Evolutionary conservation across 2,329 filamentous ascomycete genomes (phyloP).

Genomic region (Trichoderma asperellum): DNA sequence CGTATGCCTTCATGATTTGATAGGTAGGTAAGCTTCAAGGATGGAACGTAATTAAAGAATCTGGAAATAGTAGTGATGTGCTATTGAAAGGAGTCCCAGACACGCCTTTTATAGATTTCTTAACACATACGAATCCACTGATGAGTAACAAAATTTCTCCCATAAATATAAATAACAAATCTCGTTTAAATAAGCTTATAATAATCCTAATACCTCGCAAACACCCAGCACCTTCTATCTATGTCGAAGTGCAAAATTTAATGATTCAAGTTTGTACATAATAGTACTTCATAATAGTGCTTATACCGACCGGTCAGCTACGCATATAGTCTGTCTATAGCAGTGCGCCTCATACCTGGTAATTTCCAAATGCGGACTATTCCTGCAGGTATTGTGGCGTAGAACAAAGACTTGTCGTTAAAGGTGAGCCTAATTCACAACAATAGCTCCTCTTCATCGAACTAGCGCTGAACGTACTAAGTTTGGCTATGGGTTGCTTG

Average conservation of each 20-base stretch:
- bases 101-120: not conserved
- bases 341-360: not conserved
- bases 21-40: not conserved
- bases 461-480: not conserved
- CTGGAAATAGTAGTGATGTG: not conserved
- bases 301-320: not conserved
- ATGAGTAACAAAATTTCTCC: too few relatives aligned
- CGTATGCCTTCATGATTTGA: not conserved
- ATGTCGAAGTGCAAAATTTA: not conserved
- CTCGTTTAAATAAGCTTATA: not conserved
- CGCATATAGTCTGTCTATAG: not conserved
- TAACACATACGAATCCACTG: too few relatives aligned
- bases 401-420: not conserved
- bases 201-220: not conserved
- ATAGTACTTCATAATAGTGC: not conserved
- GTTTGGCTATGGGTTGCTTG: not conserved
- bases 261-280: not conserved
- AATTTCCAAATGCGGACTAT: not conserved
- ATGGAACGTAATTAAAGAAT: not conserved
- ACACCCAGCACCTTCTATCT: not conserved
- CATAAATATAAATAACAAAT: not conserved
- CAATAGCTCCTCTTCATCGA: not conserved
- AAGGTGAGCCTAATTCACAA: not conserved
- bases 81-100: not conserved
- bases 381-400: not conserved